Percentiles rank a stretch among this genome's conserved stretches.
phyloP scores from a whole-genome alignment of 225 moss, liverwort and hornwort genomes.

The Sphagnum tenellum region DNA sequence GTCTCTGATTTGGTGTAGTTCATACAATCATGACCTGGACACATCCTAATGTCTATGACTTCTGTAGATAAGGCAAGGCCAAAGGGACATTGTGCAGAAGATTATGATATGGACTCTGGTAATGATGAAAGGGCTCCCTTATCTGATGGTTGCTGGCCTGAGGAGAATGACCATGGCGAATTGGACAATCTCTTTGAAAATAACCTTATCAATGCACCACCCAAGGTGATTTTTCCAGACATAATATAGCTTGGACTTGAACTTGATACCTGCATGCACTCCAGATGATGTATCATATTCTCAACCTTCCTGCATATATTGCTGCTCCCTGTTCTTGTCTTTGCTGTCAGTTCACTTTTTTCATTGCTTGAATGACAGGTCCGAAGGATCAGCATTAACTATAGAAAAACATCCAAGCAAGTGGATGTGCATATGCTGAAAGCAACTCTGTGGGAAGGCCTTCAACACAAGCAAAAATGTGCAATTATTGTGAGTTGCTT shows the following conservation, averaged over 20 bases:
- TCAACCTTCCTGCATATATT: too few species aligned
- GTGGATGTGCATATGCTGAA: conserved; percentile 88
- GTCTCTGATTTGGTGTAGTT: too few species aligned
- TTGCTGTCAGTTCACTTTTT: too few species aligned
- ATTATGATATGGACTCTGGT: conserved; percentile 38
- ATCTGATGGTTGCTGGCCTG: conserved; percentile 47
- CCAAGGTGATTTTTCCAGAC: conserved; percentile 42
- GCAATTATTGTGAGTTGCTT: conserved; percentile 11
- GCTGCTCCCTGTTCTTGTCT: too few species aligned
- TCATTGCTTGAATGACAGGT: conserved; percentile 25
- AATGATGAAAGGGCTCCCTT: conserved; percentile 40
- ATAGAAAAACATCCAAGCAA: conserved; percentile 79
- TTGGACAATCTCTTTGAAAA: conserved; percentile 38
- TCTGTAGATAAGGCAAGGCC: too few species aligned
- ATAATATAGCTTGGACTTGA: too few species aligned
- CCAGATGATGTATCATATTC: too few species aligned
- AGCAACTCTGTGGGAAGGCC: conserved; percentile 69
- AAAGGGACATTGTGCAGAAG: conserved; percentile 4
- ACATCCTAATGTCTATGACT: too few species aligned
- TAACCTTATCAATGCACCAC: conserved; percentile 72
- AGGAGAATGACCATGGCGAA: conserved; percentile 45
- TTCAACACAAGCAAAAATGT: conserved; percentile 37
- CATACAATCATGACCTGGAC: too few species aligned
- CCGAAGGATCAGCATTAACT: conserved; percentile 60
- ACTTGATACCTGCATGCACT: too few species aligned